Evolutionary conservation across 2,329 filamentous ascomycete species (phyloP).

Genomic region (Fusarium sp.): DNA sequence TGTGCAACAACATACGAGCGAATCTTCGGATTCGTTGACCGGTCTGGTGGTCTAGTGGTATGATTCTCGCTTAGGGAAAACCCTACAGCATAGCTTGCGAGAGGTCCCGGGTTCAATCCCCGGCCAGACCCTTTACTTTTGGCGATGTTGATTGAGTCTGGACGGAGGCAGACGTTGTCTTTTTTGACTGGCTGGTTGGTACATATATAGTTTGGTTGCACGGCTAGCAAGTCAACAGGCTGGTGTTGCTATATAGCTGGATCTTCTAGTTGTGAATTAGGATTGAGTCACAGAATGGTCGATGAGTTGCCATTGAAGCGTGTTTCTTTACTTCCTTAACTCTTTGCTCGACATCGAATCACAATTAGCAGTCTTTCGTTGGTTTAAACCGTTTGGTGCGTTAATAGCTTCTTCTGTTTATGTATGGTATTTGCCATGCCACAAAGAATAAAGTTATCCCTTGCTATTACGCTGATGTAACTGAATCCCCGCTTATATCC

Average conservation of each 20-base stretch:
- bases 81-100: slow-evolving; percentile 56
- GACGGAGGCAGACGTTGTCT: no score
- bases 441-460: neutral
- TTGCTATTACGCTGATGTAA: neutral
- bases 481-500: neutral
- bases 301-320: no score
- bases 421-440: no score
- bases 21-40: slow-evolving; percentile 15
- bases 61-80: slow-evolving; percentile 77
- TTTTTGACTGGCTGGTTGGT: slow-evolving; percentile 9
- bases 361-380: no score
- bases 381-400: no score
- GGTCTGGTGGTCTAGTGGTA: slow-evolving; percentile 74
- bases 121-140: slow-evolving; percentile 57
- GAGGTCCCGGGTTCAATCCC: slow-evolving; percentile 63
- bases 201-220: neutral
- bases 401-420: no score
- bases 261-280: no score
- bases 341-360: no score
- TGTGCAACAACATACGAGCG: slow-evolving; percentile 23
- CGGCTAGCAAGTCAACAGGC: no score
- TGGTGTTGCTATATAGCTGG: no score
- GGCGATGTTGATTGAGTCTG: neutral
- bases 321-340: no score
- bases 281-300: no score